A percentile compares a stretch with the other conserved stretches of the same genome.
These are phyloP conservation scores for Venturiaceae sp. DNA, from an alignment of 2,329 filamentous ascomycete species.

Conservation along the genomic window DNA sequence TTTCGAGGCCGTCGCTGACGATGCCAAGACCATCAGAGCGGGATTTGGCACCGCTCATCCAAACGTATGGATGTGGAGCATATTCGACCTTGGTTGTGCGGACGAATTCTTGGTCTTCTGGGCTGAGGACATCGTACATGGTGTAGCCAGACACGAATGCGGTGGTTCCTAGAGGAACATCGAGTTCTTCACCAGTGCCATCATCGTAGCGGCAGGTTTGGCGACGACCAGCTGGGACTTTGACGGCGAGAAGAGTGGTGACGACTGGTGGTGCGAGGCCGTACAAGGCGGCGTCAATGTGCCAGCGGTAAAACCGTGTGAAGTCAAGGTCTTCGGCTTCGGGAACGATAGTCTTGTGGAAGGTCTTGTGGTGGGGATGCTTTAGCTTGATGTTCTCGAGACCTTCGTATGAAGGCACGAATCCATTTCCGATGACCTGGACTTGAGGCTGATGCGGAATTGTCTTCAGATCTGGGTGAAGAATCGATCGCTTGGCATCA, in stretches of 20 bases:
- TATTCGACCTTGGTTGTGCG: slow-evolving; percentile 62
- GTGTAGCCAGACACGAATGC: slow-evolving; percentile 63
- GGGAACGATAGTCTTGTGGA: slow-evolving; percentile 58
- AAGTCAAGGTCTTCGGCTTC: slow-evolving; percentile 48
- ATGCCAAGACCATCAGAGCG: slow-evolving; percentile 63
- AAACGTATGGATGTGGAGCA: slow-evolving; percentile 70
- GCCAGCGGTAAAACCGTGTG: slow-evolving; percentile 65
- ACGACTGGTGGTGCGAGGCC: slow-evolving; percentile 64
- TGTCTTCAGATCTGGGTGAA: slow-evolving; percentile 73
- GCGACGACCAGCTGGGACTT: slow-evolving; percentile 54
- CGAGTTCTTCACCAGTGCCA: slow-evolving; percentile 53
- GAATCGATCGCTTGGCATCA: slow-evolving; percentile 53
- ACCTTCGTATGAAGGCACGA: slow-evolving; percentile 60
- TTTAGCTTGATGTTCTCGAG: slow-evolving; percentile 56
- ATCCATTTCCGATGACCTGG: slow-evolving; percentile 71
- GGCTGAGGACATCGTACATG: slow-evolving; percentile 59
- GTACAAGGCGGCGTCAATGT: slow-evolving; percentile 71
- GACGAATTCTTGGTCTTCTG: slow-evolving; percentile 57
- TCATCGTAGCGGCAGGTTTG: slow-evolving; percentile 68
- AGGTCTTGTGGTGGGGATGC: slow-evolving; percentile 70
- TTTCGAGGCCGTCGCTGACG: slow-evolving; percentile 54
- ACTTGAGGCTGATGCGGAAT: slow-evolving; percentile 72
- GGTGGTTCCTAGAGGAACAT: slow-evolving; percentile 65
- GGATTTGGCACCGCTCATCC: slow-evolving; percentile 63
- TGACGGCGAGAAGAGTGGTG: slow-evolving; percentile 65